Evolutionary conservation across 441 rosid genomes (phyloP).

Genomic region (Adansonia madagascariensis): DNA sequence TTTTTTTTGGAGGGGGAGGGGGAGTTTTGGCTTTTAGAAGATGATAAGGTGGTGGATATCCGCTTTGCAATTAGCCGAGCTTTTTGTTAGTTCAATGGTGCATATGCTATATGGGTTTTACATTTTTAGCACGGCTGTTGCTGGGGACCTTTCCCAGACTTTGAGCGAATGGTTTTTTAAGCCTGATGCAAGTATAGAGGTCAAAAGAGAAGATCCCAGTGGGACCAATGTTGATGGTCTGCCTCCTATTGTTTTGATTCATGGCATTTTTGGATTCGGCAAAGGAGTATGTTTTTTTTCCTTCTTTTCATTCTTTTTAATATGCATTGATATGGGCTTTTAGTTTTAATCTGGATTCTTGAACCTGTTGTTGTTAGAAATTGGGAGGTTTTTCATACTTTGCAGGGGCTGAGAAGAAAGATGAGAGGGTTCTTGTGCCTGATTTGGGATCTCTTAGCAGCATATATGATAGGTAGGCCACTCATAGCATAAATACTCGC

Average conservation of each 20-base stretch:
- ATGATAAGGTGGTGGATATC: constrained; percentile 71
- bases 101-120: constrained; percentile 83
- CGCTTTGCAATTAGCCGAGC: constrained; percentile 73
- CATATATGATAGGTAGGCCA: constrained; percentile 72
- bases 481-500: constrained; percentile 15
- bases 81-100: constrained; percentile 72
- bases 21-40: constrained; percentile 11
- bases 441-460: constrained; percentile 97
- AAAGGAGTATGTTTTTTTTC: constrained; percentile 61
- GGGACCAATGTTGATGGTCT: constrained; percentile 42
- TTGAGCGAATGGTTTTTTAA: constrained; percentile 56
- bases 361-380: constrained; percentile 40
- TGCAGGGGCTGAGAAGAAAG: constrained; percentile 96
- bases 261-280: constrained; percentile 97
- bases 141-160: constrained; percentile 78
- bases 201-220: constrained; percentile 42
- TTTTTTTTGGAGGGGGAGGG: not conserved
- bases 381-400: constrained; percentile 93
- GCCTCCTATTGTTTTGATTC: constrained; percentile 90
- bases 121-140: constrained; percentile 82
- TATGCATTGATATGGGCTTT: too few species aligned
- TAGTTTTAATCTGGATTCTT: too few species aligned
- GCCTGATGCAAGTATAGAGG: constrained; percentile 48
- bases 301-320: too few species aligned
- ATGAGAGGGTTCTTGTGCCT: constrained; percentile 91